Conservation (phyloP, 2,329 filamentous ascomycete species). For the Pseudophaeomoniella oleicola region DNA sequence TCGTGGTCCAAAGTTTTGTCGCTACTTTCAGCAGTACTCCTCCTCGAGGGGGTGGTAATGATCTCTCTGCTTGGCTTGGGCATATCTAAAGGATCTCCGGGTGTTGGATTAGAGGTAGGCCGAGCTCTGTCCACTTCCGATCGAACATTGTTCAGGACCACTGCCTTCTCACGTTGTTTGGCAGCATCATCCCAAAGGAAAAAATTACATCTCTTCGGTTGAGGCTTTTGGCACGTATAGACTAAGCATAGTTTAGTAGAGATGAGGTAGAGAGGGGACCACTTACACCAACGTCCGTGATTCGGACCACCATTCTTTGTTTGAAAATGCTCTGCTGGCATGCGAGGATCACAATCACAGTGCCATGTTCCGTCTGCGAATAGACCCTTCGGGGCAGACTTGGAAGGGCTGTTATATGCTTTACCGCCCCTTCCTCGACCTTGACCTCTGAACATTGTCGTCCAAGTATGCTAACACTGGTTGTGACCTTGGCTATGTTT, state of each 20-base stretch:
- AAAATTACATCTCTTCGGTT: slow-evolving; percentile 37
- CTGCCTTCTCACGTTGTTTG: slow-evolving; percentile 34
- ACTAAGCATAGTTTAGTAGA: slow-evolving; percentile 19
- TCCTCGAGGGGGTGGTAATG: not conserved
- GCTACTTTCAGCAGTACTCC: slow-evolving; percentile 1
- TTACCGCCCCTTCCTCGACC: not conserved
- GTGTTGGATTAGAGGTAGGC: not conserved
- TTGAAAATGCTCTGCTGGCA: slow-evolving; percentile 39
- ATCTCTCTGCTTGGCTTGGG: slow-evolving; percentile 8
- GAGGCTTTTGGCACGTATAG: slow-evolving; percentile 41
- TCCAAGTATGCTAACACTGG: too few species aligned
- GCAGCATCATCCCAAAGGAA: slow-evolving; percentile 49
- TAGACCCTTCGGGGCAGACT: slow-evolving; percentile 16
- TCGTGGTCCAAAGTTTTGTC: slow-evolving; percentile 17
- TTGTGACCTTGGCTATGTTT: too few species aligned
- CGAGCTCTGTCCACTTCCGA: slow-evolving; percentile 22
- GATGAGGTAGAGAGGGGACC: not conserved
- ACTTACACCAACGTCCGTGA: slow-evolving; percentile 38
- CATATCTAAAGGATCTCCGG: slow-evolving; percentile 3
- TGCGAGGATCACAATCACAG: slow-evolving; percentile 40
- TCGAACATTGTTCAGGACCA: slow-evolving; percentile 33
- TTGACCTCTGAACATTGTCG: too few species aligned
- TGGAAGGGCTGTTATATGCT: not conserved
- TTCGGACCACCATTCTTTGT: slow-evolving; percentile 43
- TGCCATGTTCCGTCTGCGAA: slow-evolving; percentile 32